These are phyloP conservation scores for Lodderomyces margitis DNA, from an alignment of 1,139 yeast genomes.

Conservation along the genomic window DNA sequence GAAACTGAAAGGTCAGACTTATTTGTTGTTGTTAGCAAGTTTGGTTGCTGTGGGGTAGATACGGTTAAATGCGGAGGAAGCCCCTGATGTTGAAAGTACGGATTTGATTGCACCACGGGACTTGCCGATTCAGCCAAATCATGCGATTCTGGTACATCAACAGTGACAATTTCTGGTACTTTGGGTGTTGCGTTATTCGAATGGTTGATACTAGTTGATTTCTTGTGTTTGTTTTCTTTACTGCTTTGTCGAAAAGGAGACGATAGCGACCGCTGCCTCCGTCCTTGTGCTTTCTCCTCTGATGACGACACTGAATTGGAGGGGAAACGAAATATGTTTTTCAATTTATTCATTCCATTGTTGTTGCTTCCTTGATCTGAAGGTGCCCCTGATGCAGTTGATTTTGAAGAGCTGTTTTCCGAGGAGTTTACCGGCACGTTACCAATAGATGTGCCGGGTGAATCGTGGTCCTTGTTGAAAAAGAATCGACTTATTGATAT, in stretches of 20 bases:
- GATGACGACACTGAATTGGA: constrained; percentile 6
- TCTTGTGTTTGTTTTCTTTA: neutral
- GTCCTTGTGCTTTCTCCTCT: neutral
- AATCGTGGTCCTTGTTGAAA: constrained; percentile 14
- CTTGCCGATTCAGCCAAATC: constrained; percentile 14
- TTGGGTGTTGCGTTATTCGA: constrained; percentile 4
- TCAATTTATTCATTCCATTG: constrained; percentile 11
- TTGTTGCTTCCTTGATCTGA: constrained; percentile 1
- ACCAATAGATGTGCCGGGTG: neutral
- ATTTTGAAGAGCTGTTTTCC: constrained; percentile 9
- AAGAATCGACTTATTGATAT: constrained; percentile 21
- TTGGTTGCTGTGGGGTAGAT: constrained; percentile 12
- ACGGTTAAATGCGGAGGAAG: constrained; percentile 47
- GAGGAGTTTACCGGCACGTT: neutral
- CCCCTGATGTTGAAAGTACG: constrained; percentile 56
- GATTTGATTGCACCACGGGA: constrained; percentile 41
- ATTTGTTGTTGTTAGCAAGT: constrained; percentile 8
- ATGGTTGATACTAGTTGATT: constrained; percentile 3
- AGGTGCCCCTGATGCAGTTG: constrained; percentile 10
- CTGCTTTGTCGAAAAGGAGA: constrained; percentile 7
- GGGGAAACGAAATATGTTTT: constrained; percentile 13
- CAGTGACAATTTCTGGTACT: constrained; percentile 7
- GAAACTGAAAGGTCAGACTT: constrained; percentile 30
- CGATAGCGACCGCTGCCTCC: constrained; percentile 3
- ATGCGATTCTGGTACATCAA: constrained; percentile 8